Evolutionary conservation across 352 stramenopile genomes (phyloP), one percentile per base, ranked within the genome.

Genomic region (Albugo laibachii): DNA sequence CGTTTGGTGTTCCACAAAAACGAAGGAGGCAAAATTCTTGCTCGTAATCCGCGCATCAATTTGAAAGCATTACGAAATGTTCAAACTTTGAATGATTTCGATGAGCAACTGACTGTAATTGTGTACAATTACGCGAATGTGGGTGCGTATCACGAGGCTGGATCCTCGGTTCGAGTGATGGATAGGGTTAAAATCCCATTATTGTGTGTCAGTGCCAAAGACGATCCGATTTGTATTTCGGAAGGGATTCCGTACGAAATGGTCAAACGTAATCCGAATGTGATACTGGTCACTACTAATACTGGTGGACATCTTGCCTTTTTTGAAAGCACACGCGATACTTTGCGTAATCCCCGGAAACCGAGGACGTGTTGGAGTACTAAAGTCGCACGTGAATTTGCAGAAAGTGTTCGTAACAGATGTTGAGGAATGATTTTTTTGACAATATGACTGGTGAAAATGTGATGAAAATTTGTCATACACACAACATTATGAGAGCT

Each of bases 221-320:
- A 78, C 46, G 66, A 78, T 34, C 64, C 66, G 14, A 75, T 78
- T 47, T 73, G 66, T 39, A 49, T 73, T 4, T 51, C 54, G 45
- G 14, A 38, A 57, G 35, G 61, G 47, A 40, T 57, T 39, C 24
- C 53, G 49, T 41, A 56, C 56, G 14, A 47, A 16, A 52, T 70
- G 18, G 59, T 69, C 2, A 20, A 57, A 37, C 54, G 56, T 13
- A 88, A 80, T 47, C 50, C 61, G 4, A 68, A 79, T 16, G 55
- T 83, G 37, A 75, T 88, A 34, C 50, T 88, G 27, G 76, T 59
- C 21, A 62, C 69, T 27, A 88, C 76, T 21, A 66, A 76, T 21
- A 58, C 47, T 5, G 72, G 76, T 36, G 72, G 72, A 14, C 76
- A 84, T 54, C 58, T 88, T 44, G 69, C 56, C 0, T 88, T 84